Percentiles rank a stretch among this genome's conserved stretches.
These are phyloP conservation scores for Cladosporium colombiae DNA, from an alignment of 2,329 filamentous ascomycete genomes.

Conservation along the genomic window DNA sequence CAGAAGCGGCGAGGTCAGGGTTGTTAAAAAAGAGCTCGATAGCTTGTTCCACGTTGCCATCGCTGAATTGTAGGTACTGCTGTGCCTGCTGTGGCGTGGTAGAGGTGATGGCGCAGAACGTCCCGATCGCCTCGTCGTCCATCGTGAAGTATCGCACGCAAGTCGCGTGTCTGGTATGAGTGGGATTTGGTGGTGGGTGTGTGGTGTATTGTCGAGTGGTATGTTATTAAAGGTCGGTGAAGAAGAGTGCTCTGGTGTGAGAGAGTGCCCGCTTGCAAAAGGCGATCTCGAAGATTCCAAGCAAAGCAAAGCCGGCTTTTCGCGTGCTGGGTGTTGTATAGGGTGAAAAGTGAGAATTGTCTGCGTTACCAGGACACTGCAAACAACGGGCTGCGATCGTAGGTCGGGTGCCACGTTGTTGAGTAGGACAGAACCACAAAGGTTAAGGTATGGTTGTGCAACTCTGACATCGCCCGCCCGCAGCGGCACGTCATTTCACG, in stretches of 20 bases:
- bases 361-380: background rate
- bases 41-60: conserved; percentile 79
- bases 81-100: conserved; percentile 71
- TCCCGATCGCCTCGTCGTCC: conserved; percentile 64
- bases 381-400: background rate
- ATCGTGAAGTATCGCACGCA: conserved; percentile 6
- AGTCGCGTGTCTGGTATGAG: background rate
- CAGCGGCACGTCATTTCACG: conserved; percentile 3
- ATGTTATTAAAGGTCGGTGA: background rate
- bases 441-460: background rate
- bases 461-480: background rate
- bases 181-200: background rate
- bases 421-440: background rate
- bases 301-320: conserved; percentile 14
- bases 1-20: conserved; percentile 51
- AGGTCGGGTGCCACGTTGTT: background rate
- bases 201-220: background rate
- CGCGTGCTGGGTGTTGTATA: background rate
- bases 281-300: conserved; percentile 16
- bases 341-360: background rate
- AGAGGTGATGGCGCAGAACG: conserved; percentile 81
- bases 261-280: conserved; percentile 4
- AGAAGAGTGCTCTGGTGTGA: background rate
- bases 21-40: conserved; percentile 90
- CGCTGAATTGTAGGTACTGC: conserved; percentile 82